Percentiles rank a stretch among this genome's conserved stretches.
phyloP scores from a whole-genome alignment of 2,329 filamentous ascomycete genomes.

The Cladorrhinum sp. region DNA sequence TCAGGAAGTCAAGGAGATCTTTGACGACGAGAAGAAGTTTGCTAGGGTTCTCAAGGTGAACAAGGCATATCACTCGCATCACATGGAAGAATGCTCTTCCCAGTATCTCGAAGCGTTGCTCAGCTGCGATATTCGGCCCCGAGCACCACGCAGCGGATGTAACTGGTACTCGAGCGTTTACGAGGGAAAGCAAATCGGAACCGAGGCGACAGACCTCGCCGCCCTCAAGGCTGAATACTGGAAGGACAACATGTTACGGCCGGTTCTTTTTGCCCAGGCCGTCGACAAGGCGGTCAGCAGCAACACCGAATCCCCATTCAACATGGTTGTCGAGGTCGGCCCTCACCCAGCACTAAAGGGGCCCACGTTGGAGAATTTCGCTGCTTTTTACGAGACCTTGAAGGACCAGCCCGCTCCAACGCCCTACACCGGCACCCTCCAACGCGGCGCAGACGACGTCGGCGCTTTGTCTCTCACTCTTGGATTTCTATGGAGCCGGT shows the following conservation, averaged over 20 bases:
- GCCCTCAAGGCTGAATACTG: slow-evolving; percentile 16
- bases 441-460: neutral
- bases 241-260: slow-evolving; percentile 15
- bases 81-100: slow-evolving; percentile 27
- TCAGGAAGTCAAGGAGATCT: slow-evolving; percentile 4
- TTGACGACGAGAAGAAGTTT: slow-evolving; percentile 21
- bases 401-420: neutral
- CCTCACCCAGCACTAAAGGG: slow-evolving; percentile 18
- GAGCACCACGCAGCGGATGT: neutral
- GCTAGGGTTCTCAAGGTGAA: slow-evolving; percentile 24
- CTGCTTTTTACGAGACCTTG: neutral
- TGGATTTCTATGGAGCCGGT: neutral
- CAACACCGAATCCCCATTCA: neutral
- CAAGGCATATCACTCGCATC: slow-evolving; percentile 32
- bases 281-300: neutral
- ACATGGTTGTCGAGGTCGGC: slow-evolving; percentile 18
- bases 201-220: neutral
- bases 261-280: slow-evolving; percentile 16
- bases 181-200: neutral
- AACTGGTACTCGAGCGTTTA: slow-evolving; percentile 14
- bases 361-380: slow-evolving; percentile 4
- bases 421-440: neutral
- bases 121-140: neutral
- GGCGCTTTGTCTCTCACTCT: neutral
- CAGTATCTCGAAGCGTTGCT: slow-evolving; percentile 20